Base-by-base conservation (phyloP, 2,329 filamentous ascomycete species). In the Cladosporium sphaerospermum region DNA sequence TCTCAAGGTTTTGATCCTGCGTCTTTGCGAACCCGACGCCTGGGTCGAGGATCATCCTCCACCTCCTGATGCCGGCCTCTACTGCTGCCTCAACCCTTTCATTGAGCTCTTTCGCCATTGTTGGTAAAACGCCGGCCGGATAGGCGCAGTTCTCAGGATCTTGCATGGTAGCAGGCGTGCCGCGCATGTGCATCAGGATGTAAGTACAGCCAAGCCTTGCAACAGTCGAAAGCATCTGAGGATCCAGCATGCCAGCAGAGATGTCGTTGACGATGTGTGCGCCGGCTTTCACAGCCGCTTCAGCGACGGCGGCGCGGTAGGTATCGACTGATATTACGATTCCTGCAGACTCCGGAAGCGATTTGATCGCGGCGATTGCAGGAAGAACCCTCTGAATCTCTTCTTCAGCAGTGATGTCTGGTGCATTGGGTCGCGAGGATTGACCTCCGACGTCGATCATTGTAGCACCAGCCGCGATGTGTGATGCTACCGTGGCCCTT, bases 251-350 rank as follows among this genome's bases (percentile, higher is more conserved):
- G 3, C 93, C 93, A 1, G 86, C 89, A 0, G 89, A 95, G 34
- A 99, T 84, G 69, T 99, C 93, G 72, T 99, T 99, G 72, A 99
- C 83, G 57, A 99, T 87, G 67, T 96, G 85, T 6, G 91, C 92
- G 47, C 93, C 93, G 4, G 85, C 88, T 23, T 76, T 73, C 53
- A 93, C 78, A 14, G 89, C 88, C 16, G 82, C 82, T 62, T 84
- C 80, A 2, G 92, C 93, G 1, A 99, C 92, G 1, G 76, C 74
- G 0, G 92, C 87, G 32, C 89, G 88, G 73, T 95, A 99, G 3
- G 93, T 99, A 73, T 99, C 93, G 55, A 99, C 78, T 66, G 88
- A 95, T 64, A 96, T 85, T 58, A 83, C 81, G n/a, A 89, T 70
- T 52, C 82, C 71, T 3, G 73, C 68, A 2, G 82, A 79, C 62